Evolutionary conservation across 2,329 filamentous ascomycete species (phyloP).

Genomic region (Xylaria sp.): DNA sequence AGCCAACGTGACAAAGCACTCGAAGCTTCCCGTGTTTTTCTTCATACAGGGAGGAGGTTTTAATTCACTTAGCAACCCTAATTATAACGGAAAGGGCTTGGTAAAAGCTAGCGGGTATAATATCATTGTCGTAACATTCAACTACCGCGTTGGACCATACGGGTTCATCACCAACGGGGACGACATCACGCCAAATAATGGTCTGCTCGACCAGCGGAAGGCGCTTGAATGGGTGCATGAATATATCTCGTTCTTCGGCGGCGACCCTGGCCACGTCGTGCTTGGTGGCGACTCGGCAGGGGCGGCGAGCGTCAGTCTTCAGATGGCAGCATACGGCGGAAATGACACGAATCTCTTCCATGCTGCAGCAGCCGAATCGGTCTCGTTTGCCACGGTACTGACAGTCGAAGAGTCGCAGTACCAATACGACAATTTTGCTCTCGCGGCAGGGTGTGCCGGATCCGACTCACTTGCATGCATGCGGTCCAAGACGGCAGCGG

Average conservation of each 20-base stretch:
- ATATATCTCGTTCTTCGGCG: constrained; percentile 74
- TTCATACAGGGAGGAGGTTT: constrained; percentile 71
- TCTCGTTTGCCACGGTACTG: constrained; percentile 61
- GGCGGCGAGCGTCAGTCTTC: constrained; percentile 70
- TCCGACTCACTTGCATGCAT: constrained; percentile 58
- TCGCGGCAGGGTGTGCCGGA: constrained; percentile 55
- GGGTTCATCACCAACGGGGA: constrained; percentile 75
- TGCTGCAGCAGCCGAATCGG: constrained; percentile 61
- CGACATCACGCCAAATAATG: constrained; percentile 70
- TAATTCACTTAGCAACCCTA: constrained; percentile 58
- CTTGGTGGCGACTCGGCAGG: constrained; percentile 76
- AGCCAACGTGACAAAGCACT: constrained; percentile 57
- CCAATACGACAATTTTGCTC: constrained; percentile 61
- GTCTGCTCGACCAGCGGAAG: constrained; percentile 75
- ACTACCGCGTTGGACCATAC: constrained; percentile 79
- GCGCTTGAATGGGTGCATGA: constrained; percentile 75
- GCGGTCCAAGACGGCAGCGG: constrained; percentile 53
- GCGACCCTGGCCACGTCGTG: constrained; percentile 73
- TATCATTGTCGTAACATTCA: constrained; percentile 77
- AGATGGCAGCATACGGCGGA: constrained; percentile 67
- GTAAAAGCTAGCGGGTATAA: constrained; percentile 65
- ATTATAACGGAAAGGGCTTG: constrained; percentile 71
- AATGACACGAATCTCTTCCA: constrained; percentile 61
- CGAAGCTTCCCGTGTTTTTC: constrained; percentile 71
- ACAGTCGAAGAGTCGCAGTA: constrained; percentile 60